Conservation (phyloP, 805 yeast species). For the Zygosaccharomyces gambellarensis region DNA sequence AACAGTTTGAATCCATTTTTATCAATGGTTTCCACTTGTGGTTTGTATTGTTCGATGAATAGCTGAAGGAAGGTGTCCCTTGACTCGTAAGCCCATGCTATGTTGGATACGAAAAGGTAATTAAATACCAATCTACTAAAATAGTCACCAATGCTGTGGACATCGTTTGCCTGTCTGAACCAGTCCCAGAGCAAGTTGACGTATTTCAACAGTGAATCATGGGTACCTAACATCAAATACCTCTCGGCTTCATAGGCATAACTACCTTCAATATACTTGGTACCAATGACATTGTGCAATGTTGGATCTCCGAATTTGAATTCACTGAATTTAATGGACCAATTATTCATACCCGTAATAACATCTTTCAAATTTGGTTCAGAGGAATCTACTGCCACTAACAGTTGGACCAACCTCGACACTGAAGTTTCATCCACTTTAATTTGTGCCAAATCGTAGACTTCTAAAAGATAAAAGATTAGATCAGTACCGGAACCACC, state of each 20-base stretch:
- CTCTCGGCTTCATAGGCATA: conserved; percentile 64
- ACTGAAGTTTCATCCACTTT: conserved; percentile 42
- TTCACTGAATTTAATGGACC: conserved; percentile 52
- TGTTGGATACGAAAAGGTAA: conserved; percentile 62
- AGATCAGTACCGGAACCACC: conserved; percentile 81
- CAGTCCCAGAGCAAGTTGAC: conserved; percentile 43
- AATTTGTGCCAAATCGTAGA: conserved; percentile 50
- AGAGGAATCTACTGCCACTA: conserved; percentile 40
- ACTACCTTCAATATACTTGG: conserved; percentile 50
- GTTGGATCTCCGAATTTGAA: conserved; percentile 67
- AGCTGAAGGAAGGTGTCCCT: conserved; percentile 35
- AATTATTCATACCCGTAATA: conserved; percentile 58
- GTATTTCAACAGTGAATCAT: conserved; percentile 48
- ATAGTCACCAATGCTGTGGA: conserved; percentile 31
- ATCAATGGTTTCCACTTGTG: conserved; percentile 24
- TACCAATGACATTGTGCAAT: conserved; percentile 69
- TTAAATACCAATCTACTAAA: conserved; percentile 64
- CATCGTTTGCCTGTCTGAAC: conserved; percentile 35
- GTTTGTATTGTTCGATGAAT: conserved; percentile 26
- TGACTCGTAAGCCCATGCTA: conserved; percentile 51
- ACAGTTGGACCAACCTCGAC: conserved; percentile 44
- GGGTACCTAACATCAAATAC: conserved; percentile 63
- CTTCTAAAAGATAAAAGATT: conserved; percentile 63
- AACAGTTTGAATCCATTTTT: conserved; percentile 35
- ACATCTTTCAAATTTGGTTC: conserved; percentile 66